These are phyloP conservation scores for Cucurbita maxima DNA, from an alignment of 306 rosid genomes.

Conservation along the genomic window DNA sequence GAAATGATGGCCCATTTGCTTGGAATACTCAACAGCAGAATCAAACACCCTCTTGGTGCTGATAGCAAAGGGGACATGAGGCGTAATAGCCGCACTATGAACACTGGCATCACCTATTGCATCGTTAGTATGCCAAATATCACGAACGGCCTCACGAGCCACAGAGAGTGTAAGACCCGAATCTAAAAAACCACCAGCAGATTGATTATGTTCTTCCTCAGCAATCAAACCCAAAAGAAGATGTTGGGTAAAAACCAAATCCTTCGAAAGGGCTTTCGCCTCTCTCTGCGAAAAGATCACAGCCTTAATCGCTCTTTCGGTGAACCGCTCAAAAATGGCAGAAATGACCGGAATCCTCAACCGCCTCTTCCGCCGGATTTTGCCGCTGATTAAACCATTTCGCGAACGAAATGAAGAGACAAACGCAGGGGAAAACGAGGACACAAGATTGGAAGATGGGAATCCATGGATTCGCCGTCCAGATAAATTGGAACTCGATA, in stretches of 20 bases:
- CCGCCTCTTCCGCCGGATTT: background rate
- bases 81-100: background rate
- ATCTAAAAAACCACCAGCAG: constrained; percentile 38
- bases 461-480: background rate
- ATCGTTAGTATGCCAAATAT: constrained; percentile 22
- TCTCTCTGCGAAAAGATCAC: constrained; percentile 58
- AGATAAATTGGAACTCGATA: background rate
- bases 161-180: constrained; percentile 41
- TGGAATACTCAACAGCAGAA: constrained; percentile 68
- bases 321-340: constrained; percentile 60
- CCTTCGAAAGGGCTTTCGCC: constrained; percentile 46
- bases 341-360: constrained; percentile 9
- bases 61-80: constrained; percentile 44
- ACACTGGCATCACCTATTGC: background rate
- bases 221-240: constrained; percentile 71
- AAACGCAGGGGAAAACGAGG: background rate
- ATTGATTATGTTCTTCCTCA: constrained; percentile 28
- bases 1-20: constrained; percentile 44
- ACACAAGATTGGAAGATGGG: background rate
- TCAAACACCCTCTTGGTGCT: constrained; percentile 57
- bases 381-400: background rate
- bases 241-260: constrained; percentile 51
- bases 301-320: constrained; percentile 67
- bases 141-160: constrained; percentile 49
- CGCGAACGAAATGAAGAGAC: background rate